Evolutionary conservation across 257 asterid species (phyloP).

Genomic region (Nicotiana tabacum): DNA sequence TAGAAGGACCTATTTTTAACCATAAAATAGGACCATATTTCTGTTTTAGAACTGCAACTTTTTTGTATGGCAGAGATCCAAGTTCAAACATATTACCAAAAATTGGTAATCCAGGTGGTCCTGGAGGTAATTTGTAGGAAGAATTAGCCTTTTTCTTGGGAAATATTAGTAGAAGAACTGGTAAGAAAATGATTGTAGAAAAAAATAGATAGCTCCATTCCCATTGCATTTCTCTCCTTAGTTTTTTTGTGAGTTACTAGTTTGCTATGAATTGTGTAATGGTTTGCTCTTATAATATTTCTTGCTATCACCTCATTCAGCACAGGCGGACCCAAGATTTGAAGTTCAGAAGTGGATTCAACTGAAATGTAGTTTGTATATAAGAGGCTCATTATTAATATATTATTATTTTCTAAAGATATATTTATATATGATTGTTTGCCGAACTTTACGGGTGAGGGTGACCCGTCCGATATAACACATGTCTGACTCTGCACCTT

Average conservation of each 20-base stretch:
- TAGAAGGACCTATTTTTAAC: constrained; percentile 36
- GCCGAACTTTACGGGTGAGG: too few relatives aligned
- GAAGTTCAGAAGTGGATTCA: too few relatives aligned
- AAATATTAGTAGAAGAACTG: constrained; percentile 4
- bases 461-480: too few relatives aligned
- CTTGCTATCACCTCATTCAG: not conserved
- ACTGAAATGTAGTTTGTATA: too few relatives aligned
- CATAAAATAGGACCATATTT: constrained; percentile 44
- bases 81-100: constrained; percentile 49
- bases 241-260: not conserved
- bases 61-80: constrained; percentile 32
- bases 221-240: not conserved
- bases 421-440: too few relatives aligned
- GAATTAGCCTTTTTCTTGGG: not conserved
- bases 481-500: too few relatives aligned
- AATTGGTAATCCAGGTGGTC: constrained; percentile 49
- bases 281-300: not conserved
- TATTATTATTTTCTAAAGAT: too few relatives aligned
- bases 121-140: constrained; percentile 26
- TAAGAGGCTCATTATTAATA: too few relatives aligned
- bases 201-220: constrained; percentile 18
- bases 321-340: too few relatives aligned
- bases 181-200: constrained; percentile 14
- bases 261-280: not conserved
- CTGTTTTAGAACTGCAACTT: constrained; percentile 21